Conservation (phyloP, 257 asterid species). For the Mentha longifolia region DNA sequence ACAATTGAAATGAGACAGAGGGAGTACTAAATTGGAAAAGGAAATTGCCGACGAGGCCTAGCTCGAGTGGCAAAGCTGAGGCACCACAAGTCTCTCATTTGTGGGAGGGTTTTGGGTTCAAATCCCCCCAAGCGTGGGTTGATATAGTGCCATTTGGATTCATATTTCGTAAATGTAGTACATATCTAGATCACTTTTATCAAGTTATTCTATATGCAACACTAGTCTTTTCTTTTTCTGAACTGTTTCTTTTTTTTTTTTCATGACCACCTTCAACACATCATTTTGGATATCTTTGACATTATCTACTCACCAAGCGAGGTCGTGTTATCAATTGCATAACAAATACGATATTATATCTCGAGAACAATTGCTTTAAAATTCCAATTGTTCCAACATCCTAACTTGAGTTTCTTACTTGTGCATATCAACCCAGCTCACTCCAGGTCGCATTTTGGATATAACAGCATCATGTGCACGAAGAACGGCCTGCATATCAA, state of each 20-base stretch:
- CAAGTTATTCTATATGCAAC: neutral
- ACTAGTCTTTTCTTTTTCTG: neutral
- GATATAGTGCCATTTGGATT: too few relatives aligned
- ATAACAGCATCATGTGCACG: slow-evolving; percentile 95
- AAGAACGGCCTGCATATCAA: slow-evolving; percentile 84
- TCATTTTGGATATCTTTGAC: neutral
- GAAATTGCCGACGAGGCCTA: too few relatives aligned
- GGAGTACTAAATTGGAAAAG: too few relatives aligned
- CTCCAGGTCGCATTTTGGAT: slow-evolving; percentile 88
- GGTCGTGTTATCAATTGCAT: neutral
- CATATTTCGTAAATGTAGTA: neutral
- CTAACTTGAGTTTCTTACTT: slow-evolving; percentile 53
- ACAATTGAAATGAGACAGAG: too few relatives aligned
- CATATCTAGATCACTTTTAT: neutral
- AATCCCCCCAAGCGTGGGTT: too few relatives aligned
- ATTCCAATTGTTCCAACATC: slow-evolving; percentile 17
- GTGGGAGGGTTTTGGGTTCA: too few relatives aligned
- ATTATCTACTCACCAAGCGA: neutral
- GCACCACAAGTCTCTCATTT: too few relatives aligned
- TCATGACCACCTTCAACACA: neutral
- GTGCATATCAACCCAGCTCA: slow-evolving; percentile 96
- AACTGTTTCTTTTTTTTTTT: too few relatives aligned
- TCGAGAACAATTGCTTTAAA: slow-evolving; percentile 13
- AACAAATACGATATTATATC: slow-evolving; percentile 2
- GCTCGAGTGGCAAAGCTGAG: too few relatives aligned